A percentile compares a stretch with the other conserved stretches of the same genome.
Evolutionary conservation across 345 rosid genomes (phyloP).

Genomic region (Clausena lansium): DNA sequence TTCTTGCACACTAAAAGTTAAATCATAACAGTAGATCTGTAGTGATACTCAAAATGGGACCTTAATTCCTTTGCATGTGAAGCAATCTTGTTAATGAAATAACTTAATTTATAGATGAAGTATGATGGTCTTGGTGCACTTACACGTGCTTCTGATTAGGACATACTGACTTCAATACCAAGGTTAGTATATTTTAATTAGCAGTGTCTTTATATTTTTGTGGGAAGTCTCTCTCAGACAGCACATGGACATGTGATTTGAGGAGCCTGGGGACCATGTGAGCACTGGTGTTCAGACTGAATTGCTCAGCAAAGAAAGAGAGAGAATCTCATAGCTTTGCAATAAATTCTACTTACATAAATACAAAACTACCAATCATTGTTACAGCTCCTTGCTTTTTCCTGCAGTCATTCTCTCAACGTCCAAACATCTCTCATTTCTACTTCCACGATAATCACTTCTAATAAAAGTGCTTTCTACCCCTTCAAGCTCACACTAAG

Average conservation of each 20-base stretch:
- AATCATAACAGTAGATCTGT: not conserved
- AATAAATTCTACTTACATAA: constrained; percentile 30
- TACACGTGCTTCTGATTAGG: constrained; percentile 31
- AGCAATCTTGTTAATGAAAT: not conserved
- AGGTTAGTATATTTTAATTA: constrained; percentile 13
- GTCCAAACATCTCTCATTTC: constrained; percentile 15
- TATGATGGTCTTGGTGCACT: constrained; percentile 18
- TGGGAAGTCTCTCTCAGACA: constrained; percentile 63
- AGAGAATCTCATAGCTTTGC: constrained; percentile 37
- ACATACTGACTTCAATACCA: constrained; percentile 25
- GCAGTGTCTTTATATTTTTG: constrained; percentile 25
- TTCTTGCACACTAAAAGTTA: constrained; percentile 6
- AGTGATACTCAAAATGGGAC: constrained; percentile 14
- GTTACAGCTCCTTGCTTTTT: constrained; percentile 23
- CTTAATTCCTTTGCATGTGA: constrained; percentile 17
- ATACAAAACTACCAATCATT: constrained; percentile 36
- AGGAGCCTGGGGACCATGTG: constrained; percentile 74
- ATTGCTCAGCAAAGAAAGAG: not conserved
- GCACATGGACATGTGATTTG: constrained; percentile 61
- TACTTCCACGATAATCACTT: constrained; percentile 14
- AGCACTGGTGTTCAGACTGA: constrained; percentile 29
- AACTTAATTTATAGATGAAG: constrained; percentile 10
- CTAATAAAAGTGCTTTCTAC: not conserved
- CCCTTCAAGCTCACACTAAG: not conserved
- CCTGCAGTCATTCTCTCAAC: constrained; percentile 23